Percentiles rank a stretch among this genome's conserved stretches.
phyloP scores from a whole-genome alignment of 2,329 filamentous ascomycete species.

The Stenocarpella maydis region DNA sequence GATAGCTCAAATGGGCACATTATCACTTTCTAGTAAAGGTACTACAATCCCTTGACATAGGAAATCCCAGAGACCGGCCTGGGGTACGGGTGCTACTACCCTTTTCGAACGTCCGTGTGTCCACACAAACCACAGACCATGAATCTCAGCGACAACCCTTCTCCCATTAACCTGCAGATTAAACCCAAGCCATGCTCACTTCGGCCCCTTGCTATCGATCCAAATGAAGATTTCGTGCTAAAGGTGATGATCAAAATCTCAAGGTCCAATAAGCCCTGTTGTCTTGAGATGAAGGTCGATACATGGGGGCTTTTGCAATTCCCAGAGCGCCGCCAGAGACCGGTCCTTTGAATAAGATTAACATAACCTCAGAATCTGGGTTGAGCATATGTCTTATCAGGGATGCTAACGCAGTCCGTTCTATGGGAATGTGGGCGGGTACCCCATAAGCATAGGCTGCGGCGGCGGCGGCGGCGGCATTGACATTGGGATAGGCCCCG shows the following conservation, averaged over 20 bases:
- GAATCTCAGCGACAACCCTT: not conserved
- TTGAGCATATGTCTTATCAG: not conserved
- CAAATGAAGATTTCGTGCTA: not conserved
- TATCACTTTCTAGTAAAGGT: not conserved
- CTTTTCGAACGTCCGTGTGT: not conserved
- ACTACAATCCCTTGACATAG: not conserved
- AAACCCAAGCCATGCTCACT: conserved; percentile 4
- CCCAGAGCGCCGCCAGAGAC: not conserved
- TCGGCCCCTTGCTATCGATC: not conserved
- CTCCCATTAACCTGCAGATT: conserved; percentile 17
- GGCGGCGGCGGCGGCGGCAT: conserved; percentile 22
- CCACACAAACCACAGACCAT: conserved; percentile 7
- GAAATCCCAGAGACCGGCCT: conserved; percentile 11
- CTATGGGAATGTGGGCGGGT: conserved; percentile 26
- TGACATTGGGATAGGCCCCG: conserved; percentile 23
- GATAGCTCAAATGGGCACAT: not conserved
- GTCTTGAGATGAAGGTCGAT: not conserved
- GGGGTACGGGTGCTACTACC: not conserved
- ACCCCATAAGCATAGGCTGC: conserved; percentile 34
- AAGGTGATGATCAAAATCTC: not conserved
- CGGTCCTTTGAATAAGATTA: not conserved
- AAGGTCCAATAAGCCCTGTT: not conserved
- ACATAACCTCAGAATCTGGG: not conserved
- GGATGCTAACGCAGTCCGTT: not conserved
- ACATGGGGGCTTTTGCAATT: not conserved